phyloP scores from a whole-genome alignment of 192 early-diverging fungal species.

The Linnemannia elongata region DNA sequence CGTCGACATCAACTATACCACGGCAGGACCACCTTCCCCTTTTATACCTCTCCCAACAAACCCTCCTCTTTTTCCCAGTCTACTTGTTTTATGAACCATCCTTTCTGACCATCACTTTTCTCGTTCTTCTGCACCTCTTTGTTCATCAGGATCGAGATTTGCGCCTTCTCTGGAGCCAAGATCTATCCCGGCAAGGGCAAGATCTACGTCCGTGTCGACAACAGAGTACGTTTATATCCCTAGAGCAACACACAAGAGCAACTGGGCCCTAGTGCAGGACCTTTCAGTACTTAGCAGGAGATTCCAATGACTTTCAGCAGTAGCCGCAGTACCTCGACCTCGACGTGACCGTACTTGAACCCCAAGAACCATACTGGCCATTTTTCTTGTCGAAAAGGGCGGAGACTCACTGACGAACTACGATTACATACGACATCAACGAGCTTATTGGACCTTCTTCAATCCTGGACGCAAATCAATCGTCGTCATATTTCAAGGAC shows the following conservation, averaged over 20 bases:
- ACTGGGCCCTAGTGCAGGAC: not conserved
- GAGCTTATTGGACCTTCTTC: no score
- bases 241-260: not conserved
- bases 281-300: no score
- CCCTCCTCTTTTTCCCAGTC: not conserved
- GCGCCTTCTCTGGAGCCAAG: constrained; percentile 98
- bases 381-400: no score
- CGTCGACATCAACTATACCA: not conserved
- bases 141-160: constrained; percentile 84
- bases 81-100: not conserved
- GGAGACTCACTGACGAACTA: no score
- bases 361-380: no score
- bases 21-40: not conserved
- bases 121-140: not conserved
- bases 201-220: constrained; percentile 93
- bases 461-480: no score
- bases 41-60: not conserved
- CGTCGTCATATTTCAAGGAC: no score
- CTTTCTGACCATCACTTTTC: constrained; percentile 3
- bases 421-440: no score
- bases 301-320: no score
- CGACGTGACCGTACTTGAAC: no score
- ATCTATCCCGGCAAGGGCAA: constrained; percentile 99
- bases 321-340: no score
- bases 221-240: constrained; percentile 71